phyloP scores from a whole-genome alignment of 345 rosid species.

The Chamaenerion angustifolium region DNA sequence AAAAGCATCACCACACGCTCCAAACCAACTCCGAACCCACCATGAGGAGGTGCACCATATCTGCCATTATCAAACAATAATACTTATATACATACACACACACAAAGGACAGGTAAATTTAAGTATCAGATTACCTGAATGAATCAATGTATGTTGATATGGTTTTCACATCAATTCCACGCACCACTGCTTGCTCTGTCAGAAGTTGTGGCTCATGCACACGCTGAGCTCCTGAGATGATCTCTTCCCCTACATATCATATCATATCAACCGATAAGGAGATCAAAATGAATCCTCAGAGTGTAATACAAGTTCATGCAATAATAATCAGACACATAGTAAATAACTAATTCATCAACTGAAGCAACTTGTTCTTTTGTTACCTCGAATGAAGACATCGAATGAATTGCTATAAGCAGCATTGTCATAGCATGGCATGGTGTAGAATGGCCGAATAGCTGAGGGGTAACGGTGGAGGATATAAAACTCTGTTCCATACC shows the following conservation, averaged over 20 bases:
- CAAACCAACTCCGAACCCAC: constrained; percentile 80
- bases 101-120: not conserved
- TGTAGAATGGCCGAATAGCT: constrained; percentile 87
- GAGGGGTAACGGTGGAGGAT: constrained; percentile 69
- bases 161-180: constrained; percentile 63
- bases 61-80: constrained; percentile 15
- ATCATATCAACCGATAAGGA: not conserved
- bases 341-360: not conserved
- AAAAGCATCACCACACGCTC: constrained; percentile 88
- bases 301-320: too few relatives aligned
- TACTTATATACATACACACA: not conserved
- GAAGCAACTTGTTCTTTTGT: not conserved
- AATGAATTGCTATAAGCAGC: constrained; percentile 72
- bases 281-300: too few relatives aligned
- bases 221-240: constrained; percentile 96
- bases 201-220: constrained; percentile 62
- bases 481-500: constrained; percentile 84
- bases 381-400: constrained; percentile 92
- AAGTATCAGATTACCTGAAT: constrained; percentile 44
- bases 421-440: constrained; percentile 79
- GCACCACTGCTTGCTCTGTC: constrained; percentile 53
- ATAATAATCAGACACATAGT: too few relatives aligned
- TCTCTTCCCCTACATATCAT: constrained; percentile 67
- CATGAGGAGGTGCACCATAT: constrained; percentile 81
- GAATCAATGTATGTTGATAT: constrained; percentile 69